These are phyloP conservation scores for Talaromyces stipitatus DNA, from an alignment of 495 filamentous ascomycete species.

Conservation along the genomic window DNA sequence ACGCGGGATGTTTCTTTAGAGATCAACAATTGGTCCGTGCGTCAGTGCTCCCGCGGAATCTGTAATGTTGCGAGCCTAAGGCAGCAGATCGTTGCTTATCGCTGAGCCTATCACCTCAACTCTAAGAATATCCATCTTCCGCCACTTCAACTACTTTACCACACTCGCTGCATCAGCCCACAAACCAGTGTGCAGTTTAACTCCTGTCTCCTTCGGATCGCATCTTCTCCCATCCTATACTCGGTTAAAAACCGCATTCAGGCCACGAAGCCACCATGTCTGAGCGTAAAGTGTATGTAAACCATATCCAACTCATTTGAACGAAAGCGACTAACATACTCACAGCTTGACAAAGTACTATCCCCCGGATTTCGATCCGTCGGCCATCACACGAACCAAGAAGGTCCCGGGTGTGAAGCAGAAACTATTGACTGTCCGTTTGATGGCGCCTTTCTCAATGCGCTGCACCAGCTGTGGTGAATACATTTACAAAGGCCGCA, in stretches of 20 bases:
- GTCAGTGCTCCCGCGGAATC: background rate
- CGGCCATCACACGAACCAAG: slow-evolving; percentile 64
- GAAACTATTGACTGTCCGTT: slow-evolving; percentile 80
- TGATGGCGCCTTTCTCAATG: slow-evolving; percentile 97
- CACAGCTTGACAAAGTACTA: slow-evolving; percentile 59
- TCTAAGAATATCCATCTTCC: background rate
- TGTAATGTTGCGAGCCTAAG: background rate
- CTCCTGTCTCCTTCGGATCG: too few species aligned
- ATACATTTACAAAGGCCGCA: slow-evolving; percentile 94
- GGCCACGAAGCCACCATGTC: slow-evolving; percentile 54
- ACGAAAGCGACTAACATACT: background rate
- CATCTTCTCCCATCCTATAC: too few species aligned
- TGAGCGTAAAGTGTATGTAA: slow-evolving; percentile 78
- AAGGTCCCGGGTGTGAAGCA: slow-evolving; percentile 39
- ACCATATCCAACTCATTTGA: slow-evolving; percentile 12
- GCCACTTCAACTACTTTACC: background rate
- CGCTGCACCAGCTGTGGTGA: slow-evolving; percentile 86
- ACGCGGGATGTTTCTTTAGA: slow-evolving; percentile 1
- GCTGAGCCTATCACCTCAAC: background rate
- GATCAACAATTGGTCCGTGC: background rate
- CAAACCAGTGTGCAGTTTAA: too few species aligned
- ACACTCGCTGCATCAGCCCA: background rate
- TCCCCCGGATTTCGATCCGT: slow-evolving; percentile 95
- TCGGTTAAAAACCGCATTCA: background rate
- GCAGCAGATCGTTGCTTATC: background rate